phyloP scores from a whole-genome alignment of 2,329 filamentous ascomycete species.

The Cordyceps farinosa region DNA sequence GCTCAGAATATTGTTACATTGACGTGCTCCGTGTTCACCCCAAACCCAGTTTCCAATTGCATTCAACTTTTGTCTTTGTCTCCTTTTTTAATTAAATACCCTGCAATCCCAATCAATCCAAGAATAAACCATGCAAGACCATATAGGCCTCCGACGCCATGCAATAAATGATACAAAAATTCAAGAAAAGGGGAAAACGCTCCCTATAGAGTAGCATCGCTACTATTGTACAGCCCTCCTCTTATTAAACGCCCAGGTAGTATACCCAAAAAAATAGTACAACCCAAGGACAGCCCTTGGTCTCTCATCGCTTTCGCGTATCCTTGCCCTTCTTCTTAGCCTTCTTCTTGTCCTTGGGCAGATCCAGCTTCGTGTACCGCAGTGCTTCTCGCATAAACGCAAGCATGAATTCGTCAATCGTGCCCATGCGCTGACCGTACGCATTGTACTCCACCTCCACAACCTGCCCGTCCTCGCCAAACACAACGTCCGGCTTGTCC shows the following conservation, averaged over 20 bases:
- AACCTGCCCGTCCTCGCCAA: constrained; percentile 31
- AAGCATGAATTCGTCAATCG: constrained; percentile 75
- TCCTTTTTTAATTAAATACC: background rate
- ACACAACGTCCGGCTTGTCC: constrained; percentile 30
- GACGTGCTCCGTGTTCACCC: background rate
- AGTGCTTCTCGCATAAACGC: constrained; percentile 61
- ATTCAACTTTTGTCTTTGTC: background rate
- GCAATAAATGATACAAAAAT: constrained; percentile 9
- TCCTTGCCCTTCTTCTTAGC: constrained; percentile 58
- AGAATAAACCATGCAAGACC: background rate
- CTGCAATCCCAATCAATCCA: constrained; percentile 4
- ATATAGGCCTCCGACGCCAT: constrained; percentile 5
- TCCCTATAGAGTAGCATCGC: background rate
- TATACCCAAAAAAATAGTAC: constrained; percentile 8
- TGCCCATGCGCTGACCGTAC: constrained; percentile 54
- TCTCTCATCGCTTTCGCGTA: constrained; percentile 44
- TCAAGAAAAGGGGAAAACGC: background rate
- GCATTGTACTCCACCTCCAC: constrained; percentile 54
- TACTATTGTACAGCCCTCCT: constrained; percentile 14
- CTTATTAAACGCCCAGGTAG: background rate
- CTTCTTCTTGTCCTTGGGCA: constrained; percentile 63
- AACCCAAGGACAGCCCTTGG: background rate
- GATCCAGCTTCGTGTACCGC: constrained; percentile 56
- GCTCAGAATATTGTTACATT: background rate
- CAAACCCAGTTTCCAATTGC: background rate